Conservation (phyloP, 768 basidiomycete species). For the Artomyces pyxidatus region DNA sequence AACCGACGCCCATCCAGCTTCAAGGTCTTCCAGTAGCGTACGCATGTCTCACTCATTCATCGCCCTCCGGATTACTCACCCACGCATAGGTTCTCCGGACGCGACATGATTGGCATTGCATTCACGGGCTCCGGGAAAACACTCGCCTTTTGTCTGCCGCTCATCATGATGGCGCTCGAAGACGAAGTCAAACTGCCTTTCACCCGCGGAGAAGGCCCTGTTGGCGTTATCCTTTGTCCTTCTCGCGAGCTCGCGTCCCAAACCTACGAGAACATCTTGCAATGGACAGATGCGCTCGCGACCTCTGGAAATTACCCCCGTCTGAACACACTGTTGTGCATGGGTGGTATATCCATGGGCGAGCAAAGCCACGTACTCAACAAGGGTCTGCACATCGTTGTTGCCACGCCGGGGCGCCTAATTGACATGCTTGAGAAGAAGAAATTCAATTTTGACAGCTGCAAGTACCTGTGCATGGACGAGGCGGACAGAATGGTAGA, state of each 20-base stretch:
- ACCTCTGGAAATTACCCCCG: conserved; percentile 76
- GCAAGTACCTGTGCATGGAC: conserved; percentile 97
- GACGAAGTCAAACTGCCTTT: conserved; percentile 89
- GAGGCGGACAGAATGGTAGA: conserved; percentile 99
- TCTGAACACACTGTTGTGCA: conserved; percentile 84
- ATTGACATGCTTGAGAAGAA: conserved; percentile 99
- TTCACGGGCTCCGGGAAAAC: conserved; percentile 99
- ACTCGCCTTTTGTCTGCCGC: conserved; percentile 93
- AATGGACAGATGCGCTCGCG: conserved; percentile 79
- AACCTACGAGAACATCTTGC: conserved; percentile 89
- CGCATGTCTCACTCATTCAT: conserved; percentile 22
- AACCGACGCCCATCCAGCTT: conserved; percentile 92
- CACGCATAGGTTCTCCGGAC: conserved; percentile 70
- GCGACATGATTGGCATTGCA: conserved; percentile 98
- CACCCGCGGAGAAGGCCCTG: conserved; percentile 89
- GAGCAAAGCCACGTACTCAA: conserved; percentile 91
- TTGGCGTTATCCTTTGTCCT: conserved; percentile 94
- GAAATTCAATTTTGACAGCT: conserved; percentile 84
- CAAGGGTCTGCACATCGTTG: conserved; percentile 91
- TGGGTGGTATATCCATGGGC: conserved; percentile 96
- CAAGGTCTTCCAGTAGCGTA: conserved; percentile 96
- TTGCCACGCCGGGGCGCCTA: conserved; percentile 92
- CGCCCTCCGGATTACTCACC: conserved; percentile 4
- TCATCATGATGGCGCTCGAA: conserved; percentile 94
- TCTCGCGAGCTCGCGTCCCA: conserved; percentile 95